Evolutionary conservation across 2,329 filamentous ascomycete genomes (phyloP).

Genomic region (Colletotrichum gigasporum): DNA sequence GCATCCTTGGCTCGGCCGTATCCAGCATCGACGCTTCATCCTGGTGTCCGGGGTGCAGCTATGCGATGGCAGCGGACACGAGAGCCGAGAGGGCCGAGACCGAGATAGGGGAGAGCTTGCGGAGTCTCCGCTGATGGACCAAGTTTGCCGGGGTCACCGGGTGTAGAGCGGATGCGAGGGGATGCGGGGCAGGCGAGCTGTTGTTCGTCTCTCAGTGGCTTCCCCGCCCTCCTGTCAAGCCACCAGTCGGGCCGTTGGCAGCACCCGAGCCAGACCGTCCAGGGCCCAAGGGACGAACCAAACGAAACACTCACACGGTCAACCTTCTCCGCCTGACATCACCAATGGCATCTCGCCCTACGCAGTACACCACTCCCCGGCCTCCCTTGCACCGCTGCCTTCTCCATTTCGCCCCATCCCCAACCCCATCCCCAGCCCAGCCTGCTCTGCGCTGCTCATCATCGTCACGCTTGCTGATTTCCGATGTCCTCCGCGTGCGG

Average conservation of each 20-base stretch:
- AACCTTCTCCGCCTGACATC: background rate
- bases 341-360: conserved; percentile 6
- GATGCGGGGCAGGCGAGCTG: conserved; percentile 15
- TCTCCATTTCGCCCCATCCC: background rate
- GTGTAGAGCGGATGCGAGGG: conserved; percentile 15
- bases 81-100: background rate
- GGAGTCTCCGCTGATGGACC: conserved; percentile 21
- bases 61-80: background rate
- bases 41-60: background rate
- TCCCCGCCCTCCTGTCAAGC: conserved; percentile 28
- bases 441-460: conserved; percentile 3
- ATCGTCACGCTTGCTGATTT: conserved; percentile 4
- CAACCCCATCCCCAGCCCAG: background rate
- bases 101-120: conserved; percentile 16
- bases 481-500: conserved; percentile 2
- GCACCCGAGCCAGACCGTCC: background rate
- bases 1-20: background rate
- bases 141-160: background rate
- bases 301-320: background rate
- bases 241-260: conserved; percentile 30
- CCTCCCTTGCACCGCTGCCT: background rate
- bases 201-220: background rate
- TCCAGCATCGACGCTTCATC: background rate
- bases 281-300: background rate
- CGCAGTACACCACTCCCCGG: background rate